A percentile compares a stretch with the other conserved stretches of the same genome.
These are phyloP conservation scores for Fremontodendron californicum DNA, from an alignment of 345 rosid genomes.

Conservation along the genomic window DNA sequence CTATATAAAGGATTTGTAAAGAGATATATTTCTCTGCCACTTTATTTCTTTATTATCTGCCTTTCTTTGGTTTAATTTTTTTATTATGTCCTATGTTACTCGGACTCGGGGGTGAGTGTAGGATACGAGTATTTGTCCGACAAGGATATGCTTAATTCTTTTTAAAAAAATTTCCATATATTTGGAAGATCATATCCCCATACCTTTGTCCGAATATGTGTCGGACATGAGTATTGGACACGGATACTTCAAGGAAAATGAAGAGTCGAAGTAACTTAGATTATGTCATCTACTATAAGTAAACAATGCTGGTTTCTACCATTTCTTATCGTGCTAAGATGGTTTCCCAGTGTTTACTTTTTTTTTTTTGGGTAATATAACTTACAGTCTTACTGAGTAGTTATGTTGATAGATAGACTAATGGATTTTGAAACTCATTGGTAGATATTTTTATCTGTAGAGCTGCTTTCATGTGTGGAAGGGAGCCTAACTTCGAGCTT, in stretches of 20 bases:
- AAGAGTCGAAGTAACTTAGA: too few species aligned
- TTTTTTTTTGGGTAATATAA: neutral
- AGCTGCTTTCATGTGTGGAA: slow-evolving; percentile 98
- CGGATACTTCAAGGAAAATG: too few species aligned
- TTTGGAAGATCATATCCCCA: too few species aligned
- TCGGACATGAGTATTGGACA: too few species aligned
- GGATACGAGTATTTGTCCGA: too few species aligned
- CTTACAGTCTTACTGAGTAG: neutral
- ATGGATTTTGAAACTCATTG: neutral
- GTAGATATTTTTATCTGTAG: slow-evolving; percentile 33
- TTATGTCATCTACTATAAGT: neutral
- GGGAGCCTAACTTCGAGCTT: slow-evolving; percentile 92
- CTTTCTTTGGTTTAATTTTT: neutral
- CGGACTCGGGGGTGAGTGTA: too few species aligned
- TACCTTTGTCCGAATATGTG: too few species aligned
- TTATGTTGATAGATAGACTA: slow-evolving; percentile 5
- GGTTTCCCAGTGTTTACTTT: neutral
- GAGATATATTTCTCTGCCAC: neutral
- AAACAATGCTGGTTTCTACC: neutral
- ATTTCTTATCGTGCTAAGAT: neutral
- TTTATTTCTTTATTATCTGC: neutral
- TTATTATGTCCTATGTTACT: too few species aligned
- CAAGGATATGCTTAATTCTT: too few species aligned
- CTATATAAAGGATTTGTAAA: neutral
- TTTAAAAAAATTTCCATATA: too few species aligned